A percentile compares a stretch with the other conserved stretches of the same genome.
Evolutionary conservation across 345 rosid genomes (phyloP).

Genomic region (Stellera chamaejasme): DNA sequence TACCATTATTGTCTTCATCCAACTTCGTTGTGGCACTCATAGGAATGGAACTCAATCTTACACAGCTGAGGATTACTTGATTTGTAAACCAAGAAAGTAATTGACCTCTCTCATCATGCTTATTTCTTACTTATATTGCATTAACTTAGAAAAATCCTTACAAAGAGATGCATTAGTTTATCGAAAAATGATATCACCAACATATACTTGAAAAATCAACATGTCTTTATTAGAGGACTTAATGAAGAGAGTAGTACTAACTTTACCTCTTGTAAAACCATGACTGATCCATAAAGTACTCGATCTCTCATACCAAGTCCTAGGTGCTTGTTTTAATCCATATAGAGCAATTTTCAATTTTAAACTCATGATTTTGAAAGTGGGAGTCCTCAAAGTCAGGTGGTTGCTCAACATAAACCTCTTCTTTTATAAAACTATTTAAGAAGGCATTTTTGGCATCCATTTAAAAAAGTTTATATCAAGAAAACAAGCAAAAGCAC

Average conservation of each 20-base stretch:
- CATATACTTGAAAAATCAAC: neutral
- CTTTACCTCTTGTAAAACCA: neutral
- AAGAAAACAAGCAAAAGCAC: neutral
- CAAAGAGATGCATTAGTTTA: neutral
- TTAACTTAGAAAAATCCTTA: neutral
- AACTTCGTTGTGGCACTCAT: neutral
- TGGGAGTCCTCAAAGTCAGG: too few species aligned
- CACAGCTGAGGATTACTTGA: neutral
- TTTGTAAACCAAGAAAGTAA: neutral
- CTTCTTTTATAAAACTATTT: too few species aligned
- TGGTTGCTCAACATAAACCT: too few species aligned
- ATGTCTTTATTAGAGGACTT: neutral
- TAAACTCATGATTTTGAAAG: too few species aligned
- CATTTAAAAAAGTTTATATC: neutral
- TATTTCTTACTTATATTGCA: neutral
- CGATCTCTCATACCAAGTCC: slow-evolving; percentile 10
- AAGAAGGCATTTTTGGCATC: too few species aligned
- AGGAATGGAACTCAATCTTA: neutral
- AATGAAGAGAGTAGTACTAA: slow-evolving; percentile 6
- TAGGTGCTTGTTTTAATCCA: slow-evolving; percentile 11
- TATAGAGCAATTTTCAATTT: neutral
- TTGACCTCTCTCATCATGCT: neutral
- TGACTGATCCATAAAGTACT: neutral
- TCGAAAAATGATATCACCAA: slow-evolving; percentile 4
- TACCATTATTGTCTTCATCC: neutral